phyloP scores from a whole-genome alignment of 1,284 basidiomycete species.

The Boletus sp. region DNA sequence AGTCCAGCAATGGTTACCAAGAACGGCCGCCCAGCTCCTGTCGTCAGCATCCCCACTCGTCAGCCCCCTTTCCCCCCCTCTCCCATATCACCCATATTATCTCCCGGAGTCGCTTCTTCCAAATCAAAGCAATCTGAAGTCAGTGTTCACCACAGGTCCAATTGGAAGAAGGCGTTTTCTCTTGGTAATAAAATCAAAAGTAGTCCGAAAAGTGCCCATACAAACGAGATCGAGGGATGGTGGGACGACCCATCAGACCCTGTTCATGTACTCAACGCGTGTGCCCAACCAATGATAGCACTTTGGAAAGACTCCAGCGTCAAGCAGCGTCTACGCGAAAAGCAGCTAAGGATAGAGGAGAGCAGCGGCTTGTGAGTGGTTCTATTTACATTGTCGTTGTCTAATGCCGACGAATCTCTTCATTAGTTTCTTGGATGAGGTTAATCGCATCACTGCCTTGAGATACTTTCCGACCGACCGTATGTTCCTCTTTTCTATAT shows the following conservation, averaged over 20 bases:
- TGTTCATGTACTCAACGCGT: constrained; percentile 67
- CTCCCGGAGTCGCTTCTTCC: constrained; percentile 38
- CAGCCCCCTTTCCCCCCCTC: constrained; percentile 40
- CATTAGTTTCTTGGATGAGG: constrained; percentile 75
- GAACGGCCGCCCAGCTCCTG: constrained; percentile 51
- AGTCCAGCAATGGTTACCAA: constrained; percentile 16
- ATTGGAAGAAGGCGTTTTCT: constrained; percentile 75
- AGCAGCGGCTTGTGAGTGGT: constrained; percentile 77
- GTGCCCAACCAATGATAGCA: constrained; percentile 63
- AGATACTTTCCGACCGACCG: constrained; percentile 81
- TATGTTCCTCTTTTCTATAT: constrained; percentile 40
- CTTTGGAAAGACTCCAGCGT: constrained; percentile 74
- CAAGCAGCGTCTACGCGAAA: constrained; percentile 60
- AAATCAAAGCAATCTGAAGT: constrained; percentile 54
- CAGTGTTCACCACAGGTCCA: constrained; percentile 61
- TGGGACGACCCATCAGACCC: constrained; percentile 84
- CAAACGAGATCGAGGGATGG: constrained; percentile 75
- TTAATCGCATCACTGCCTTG: constrained; percentile 74
- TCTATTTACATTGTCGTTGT: constrained; percentile 5
- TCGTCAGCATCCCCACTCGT: constrained; percentile 50
- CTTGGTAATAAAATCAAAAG: constrained; percentile 62
- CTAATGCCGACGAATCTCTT: constrained; percentile 14
- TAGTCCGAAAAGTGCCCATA: constrained; percentile 60
- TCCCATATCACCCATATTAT: constrained; percentile 42
- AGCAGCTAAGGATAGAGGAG: constrained; percentile 70